Conservation (phyloP, 1,284 basidiomycete genomes). For the Ceratobasidium sp. region DNA sequence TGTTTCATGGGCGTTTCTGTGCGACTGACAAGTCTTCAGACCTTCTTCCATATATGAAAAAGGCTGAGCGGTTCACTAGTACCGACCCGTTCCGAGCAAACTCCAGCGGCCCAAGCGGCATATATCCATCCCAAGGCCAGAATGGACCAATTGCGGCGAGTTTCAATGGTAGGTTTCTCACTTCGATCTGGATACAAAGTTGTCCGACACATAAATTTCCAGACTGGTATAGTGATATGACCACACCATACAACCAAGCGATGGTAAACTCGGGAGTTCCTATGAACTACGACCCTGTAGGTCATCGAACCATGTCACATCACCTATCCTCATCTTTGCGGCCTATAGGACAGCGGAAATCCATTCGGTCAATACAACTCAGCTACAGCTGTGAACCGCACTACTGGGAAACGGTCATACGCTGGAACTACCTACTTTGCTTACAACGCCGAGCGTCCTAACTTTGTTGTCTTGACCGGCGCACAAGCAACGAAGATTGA, state of each 20-base stretch:
- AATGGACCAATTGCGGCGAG: slow-evolving; percentile 48
- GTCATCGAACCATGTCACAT: neutral
- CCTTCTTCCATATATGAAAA: slow-evolving; percentile 52
- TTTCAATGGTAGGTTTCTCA: slow-evolving; percentile 47
- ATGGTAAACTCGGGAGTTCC: slow-evolving; percentile 31
- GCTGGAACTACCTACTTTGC: slow-evolving; percentile 47
- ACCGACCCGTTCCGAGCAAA: slow-evolving; percentile 43
- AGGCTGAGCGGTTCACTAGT: slow-evolving; percentile 48
- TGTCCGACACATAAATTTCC: too few relatives aligned
- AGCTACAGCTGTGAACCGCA: slow-evolving; percentile 42
- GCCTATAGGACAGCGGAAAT: slow-evolving; percentile 16
- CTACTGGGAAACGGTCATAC: slow-evolving; percentile 47
- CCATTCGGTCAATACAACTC: slow-evolving; percentile 40
- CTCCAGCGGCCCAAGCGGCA: slow-evolving; percentile 44
- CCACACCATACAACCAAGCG: slow-evolving; percentile 35
- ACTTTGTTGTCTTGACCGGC: slow-evolving; percentile 46
- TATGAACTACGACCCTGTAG: slow-evolving; percentile 37
- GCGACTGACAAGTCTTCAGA: neutral
- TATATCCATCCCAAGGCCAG: slow-evolving; percentile 46
- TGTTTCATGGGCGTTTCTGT: neutral
- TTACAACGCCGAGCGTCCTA: slow-evolving; percentile 44
- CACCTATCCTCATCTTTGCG: neutral
- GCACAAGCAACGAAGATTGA: slow-evolving; percentile 47
- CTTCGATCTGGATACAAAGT: too few relatives aligned
- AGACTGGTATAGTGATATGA: slow-evolving; percentile 41